Base-by-base conservation (phyloP, 306 rosid genomes). In the Pueraria montana region DNA sequence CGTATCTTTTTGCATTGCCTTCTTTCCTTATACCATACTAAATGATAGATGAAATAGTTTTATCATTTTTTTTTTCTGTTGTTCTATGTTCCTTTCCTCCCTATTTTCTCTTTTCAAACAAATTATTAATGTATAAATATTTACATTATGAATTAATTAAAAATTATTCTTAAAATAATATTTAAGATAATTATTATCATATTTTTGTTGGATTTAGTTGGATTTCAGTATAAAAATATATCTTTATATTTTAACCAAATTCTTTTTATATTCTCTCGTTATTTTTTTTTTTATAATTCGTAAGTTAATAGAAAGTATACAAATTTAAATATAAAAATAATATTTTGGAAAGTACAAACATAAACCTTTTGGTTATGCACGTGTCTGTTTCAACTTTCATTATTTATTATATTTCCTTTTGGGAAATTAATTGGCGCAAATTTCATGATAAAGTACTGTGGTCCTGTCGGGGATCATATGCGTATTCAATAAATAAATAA, bases 261-360 rank as follows among this genome's bases (percentile, higher is more conserved):
- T n/a, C 0, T 16, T 53, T 53, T 53, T 53, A 53, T 8, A 16
- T 8, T 24, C 14, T 62, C 17, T 23, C 8, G 0, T 36, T 6
- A 5, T 36, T 1, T 36, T 24, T 59, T 24, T 24, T 24, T 56
- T 21, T 8, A 64, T 32, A 27, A 11, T 27, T 30, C 1, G 3
- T 34, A 9, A 65, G 3, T 30, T 30, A 7, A 64, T 34, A 34
- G 11, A 26, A 4, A 67, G 0, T 26, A 61, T 24, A 66, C 12
- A 8, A n/a, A 61, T 27, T 61, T 24, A 63, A 63, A 63, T 27
- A 26, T 30, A 27, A 26, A 14, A 32, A 5, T 6, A 2, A 1
- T 67, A 68, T 21, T 42, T 45, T 45, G 38, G 8, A 70, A 45
- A 40, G 34, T 40, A 45, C 72, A 66, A 66, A n/a, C 58, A 23